A percentile compares a stretch with the other conserved stretches of the same genome.
Conservation (phyloP, 345 rosid species). For the Corchorus capsularis region DNA sequence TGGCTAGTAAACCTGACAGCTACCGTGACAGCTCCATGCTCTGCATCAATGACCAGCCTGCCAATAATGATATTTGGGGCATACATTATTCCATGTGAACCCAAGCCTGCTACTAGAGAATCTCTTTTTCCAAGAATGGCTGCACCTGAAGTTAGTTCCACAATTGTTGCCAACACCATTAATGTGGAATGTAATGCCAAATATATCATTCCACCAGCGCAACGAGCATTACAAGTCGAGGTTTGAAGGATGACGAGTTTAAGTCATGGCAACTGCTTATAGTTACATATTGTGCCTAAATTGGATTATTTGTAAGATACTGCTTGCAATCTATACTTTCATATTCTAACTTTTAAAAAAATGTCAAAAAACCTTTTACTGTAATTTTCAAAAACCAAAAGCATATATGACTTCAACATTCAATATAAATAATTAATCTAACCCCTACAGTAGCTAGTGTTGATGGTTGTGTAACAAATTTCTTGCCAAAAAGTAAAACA, state of each 20-base stretch:
- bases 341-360: constrained; percentile 3
- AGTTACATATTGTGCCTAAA: background rate
- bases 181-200: constrained; percentile 15
- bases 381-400: too few species aligned
- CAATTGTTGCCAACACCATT: constrained; percentile 18
- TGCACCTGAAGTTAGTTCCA: constrained; percentile 21
- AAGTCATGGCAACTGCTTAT: background rate
- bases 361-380: too few species aligned
- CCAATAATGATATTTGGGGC: constrained; percentile 30
- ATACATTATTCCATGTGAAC: constrained; percentile 25
- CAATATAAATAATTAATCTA: too few species aligned
- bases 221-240: background rate
- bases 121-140: constrained; percentile 26
- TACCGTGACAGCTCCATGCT: constrained; percentile 7
- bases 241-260: background rate
- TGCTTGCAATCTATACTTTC: background rate
- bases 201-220: constrained; percentile 18
- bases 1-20: constrained; percentile 14
- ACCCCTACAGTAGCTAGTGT: too few species aligned
- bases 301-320: constrained; percentile 1
- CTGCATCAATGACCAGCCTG: constrained; percentile 26
- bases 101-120: constrained; percentile 26
- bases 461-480: too few species aligned
- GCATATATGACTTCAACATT: too few species aligned
- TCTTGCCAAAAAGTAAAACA: too few species aligned